phyloP scores from a whole-genome alignment of 306 rosid genomes.

The Biancaea sappan region DNA sequence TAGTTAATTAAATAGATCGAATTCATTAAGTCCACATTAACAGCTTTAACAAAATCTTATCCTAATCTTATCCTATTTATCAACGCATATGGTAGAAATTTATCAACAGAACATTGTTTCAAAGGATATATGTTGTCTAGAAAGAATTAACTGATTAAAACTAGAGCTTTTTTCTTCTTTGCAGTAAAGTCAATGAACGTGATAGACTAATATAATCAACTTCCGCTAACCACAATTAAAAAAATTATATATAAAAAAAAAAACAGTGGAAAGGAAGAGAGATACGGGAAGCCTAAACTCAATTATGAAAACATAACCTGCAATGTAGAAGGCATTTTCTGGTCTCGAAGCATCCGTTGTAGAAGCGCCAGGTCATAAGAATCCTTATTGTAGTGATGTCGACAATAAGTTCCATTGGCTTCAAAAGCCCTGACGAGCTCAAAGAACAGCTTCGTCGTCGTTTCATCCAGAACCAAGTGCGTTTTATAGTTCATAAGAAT shows the following conservation, averaged over 20 bases:
- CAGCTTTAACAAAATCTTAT: too few species aligned
- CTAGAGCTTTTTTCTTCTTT: neutral
- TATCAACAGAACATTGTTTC: neutral
- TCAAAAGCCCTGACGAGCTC: conserved; percentile 41
- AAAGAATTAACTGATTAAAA: neutral
- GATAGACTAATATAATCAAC: neutral
- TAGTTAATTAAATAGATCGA: too few species aligned
- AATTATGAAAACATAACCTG: neutral
- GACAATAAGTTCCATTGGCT: conserved; percentile 38
- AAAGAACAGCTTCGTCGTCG: conserved; percentile 16
- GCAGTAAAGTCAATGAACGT: neutral
- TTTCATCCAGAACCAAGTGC: neutral
- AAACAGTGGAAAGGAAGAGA: neutral
- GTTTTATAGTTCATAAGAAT: conserved; percentile 40
- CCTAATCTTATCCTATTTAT: too few species aligned
- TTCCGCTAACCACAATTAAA: too few species aligned
- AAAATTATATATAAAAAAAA: neutral
- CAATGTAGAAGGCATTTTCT: neutral
- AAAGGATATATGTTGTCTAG: neutral
- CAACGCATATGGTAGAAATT: too few species aligned
- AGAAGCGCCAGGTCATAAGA: neutral
- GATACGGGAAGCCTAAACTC: neutral
- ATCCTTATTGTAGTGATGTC: conserved; percentile 34
- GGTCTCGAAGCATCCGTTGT: neutral
- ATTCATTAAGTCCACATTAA: too few species aligned